Base-by-base conservation (phyloP, 1,284 basidiomycete genomes). In the Apiotrichum akiyoshidainum region DNA sequence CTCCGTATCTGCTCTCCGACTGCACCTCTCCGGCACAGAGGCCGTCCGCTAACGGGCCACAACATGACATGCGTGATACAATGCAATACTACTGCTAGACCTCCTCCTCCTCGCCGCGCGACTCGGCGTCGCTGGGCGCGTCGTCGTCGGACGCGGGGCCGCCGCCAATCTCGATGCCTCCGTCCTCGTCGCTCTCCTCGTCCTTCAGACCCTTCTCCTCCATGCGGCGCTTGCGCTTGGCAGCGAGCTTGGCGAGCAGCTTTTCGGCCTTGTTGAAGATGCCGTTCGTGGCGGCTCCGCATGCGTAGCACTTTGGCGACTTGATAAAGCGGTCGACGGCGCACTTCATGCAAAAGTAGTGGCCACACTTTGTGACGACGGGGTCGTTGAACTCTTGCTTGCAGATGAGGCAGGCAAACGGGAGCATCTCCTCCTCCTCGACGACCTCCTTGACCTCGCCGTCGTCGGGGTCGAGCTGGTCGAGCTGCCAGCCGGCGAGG, bases 401-500 rank as follows among this genome's bases (percentile, higher is more conserved):
- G 79, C 96, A 98, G 66, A 99, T 88, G 65, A 97, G 83, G 78
- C 96, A 99, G 13, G 96, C 95, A 74, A 98, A 99, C 2, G 96
- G 96, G 42, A 99, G 83, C 75, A 96, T 92, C 74, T 94, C 92
- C 58, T 81, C 81, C 58, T 92, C 87, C 70, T 85, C 85, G 26
- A 82, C 81, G 52, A 85, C 86, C 37, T 75, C 78, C 13, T 71
- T 71, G 80, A 83, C 61, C 78, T 81, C 64, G 83, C 86, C 59
- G 26, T 70, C 58, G 55, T 42, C 65, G 0, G 71, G 69, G 48
- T 72, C 70, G 37, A 78, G 60, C 58, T 78, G 79, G 81, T 98
- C 94, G 55, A 99, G 83, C 79, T 99, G 95, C 96, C 96, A 99
- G 46, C 96, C 96, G 12, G 90, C 89, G 35, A 99, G 85, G 79